Evolutionary conservation across 768 basidiomycete genomes (phyloP), one percentile per base, ranked within the genome.

Genomic region (Cystofilobasidium bisporidii): DNA sequence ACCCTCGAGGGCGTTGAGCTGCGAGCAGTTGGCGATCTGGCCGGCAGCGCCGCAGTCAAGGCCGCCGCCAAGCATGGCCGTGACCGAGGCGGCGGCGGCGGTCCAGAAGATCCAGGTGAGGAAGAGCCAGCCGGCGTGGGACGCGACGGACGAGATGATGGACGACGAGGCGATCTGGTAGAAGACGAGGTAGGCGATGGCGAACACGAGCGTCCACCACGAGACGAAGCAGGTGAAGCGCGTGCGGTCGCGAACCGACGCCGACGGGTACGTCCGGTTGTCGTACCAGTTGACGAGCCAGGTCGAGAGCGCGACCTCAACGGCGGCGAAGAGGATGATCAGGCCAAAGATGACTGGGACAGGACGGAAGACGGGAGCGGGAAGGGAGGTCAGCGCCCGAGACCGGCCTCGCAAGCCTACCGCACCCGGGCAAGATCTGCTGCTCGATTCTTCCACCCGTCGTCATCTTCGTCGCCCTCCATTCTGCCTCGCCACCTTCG

Each of bases 91-190:
- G 0, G 87, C 87, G 2, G 81, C 87, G 0, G 87, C 84, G 3
- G 83, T 80, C 88, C 88, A 91, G 69, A 88, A 80, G 43, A 89
- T 80, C 87, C 87, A 89, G 0, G 87, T 87, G 24, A 89, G 18
- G 59, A 80, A 66, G 59, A 89, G 76, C 77, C 87, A 88, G 70
- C n/a, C 65, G 33, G 50, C 62, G 63, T 69, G 68, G 9, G 63
- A 64, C 5, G 68, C 68, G 20, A 69, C 60, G 10, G 68, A 69
- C 5, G 68, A 50, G 48, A 69, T 58, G 28, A 59, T 58, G 3
- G 63, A 64, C 22, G 62, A 38, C 5, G 62, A 33, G 11, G 62
- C 58, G 58, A 69, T 40, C 63, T 69, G 68, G 68, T 64, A 69
- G 58, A 69, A 64, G 63, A 64, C 68, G 30, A 60, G 63, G 45